phyloP scores from a whole-genome alignment of 768 basidiomycete genomes.

The Jaapia argillacea region DNA sequence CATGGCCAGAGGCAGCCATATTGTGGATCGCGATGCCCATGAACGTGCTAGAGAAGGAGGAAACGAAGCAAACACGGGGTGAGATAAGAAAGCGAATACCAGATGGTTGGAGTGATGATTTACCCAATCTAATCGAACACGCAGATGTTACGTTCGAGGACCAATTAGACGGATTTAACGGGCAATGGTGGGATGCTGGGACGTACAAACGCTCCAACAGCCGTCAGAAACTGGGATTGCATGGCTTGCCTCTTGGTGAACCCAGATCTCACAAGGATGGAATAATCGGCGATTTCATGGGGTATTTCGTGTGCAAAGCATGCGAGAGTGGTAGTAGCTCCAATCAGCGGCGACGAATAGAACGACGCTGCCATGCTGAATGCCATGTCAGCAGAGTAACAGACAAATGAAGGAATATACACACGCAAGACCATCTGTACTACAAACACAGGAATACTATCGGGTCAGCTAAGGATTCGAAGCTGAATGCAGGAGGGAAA shows the following conservation, averaged over 20 bases:
- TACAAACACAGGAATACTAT: conserved; percentile 21
- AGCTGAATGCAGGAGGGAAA: conserved; percentile 6
- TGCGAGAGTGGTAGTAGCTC: conserved; percentile 89
- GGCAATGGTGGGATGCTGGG: conserved; percentile 13
- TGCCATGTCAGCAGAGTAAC: conserved; percentile 7
- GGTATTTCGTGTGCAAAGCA: conserved; percentile 95
- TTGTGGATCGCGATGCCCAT: conserved; percentile 83
- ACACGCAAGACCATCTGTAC: conserved; percentile 89
- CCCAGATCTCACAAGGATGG: conserved; percentile 83
- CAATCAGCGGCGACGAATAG: conserved; percentile 89
- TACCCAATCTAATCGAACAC: conserved; percentile 15
- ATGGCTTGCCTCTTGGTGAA: conserved; percentile 89
- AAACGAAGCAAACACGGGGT: not conserved
- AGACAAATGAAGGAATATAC: conserved; percentile 20
- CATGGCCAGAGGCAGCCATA: conserved; percentile 40
- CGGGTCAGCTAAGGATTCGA: conserved; percentile 8
- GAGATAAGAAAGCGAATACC: not conserved
- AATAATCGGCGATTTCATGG: conserved; percentile 95
- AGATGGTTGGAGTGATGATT: conserved; percentile 5
- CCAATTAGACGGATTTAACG: conserved; percentile 7
- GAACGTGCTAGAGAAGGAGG: conserved; percentile 47
- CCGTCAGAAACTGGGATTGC: conserved; percentile 89
- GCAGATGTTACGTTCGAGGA: conserved; percentile 3
- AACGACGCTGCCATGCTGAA: conserved; percentile 90
- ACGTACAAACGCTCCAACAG: conserved; percentile 85